These are phyloP conservation scores for Lichtheimia ornata DNA, from an alignment of 371 early-diverging fungal genomes.

Conservation along the genomic window DNA sequence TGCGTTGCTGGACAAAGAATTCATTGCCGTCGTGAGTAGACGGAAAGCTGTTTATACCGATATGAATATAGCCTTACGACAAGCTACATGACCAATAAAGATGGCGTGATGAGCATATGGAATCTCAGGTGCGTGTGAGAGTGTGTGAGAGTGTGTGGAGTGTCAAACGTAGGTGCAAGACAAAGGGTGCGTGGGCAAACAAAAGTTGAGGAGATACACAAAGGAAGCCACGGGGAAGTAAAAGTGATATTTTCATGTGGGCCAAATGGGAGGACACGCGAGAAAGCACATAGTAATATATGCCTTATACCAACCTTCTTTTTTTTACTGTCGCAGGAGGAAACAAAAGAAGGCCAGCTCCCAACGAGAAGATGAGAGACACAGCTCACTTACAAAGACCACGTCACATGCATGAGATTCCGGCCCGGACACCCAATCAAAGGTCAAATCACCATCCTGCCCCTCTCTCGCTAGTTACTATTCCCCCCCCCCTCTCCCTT, in stretches of 20 bases:
- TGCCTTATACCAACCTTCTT: conserved; percentile 4
- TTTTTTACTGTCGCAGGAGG: conserved; percentile 6
- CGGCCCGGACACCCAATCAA: conserved; percentile 1
- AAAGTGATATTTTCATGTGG: neutral
- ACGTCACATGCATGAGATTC: conserved; percentile 4
- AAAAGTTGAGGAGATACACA: neutral
- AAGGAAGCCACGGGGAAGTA: too few species aligned
- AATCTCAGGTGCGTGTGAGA: too few species aligned
- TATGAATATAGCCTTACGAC: neutral
- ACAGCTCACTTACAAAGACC: neutral
- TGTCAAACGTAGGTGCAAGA: neutral
- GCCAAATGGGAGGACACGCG: neutral
- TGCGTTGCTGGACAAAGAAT: conserved; percentile 6
- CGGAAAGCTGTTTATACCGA: neutral
- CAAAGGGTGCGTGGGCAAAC: neutral
- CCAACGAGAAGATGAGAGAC: neutral
- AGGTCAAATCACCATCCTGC: neutral
- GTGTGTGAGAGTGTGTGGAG: neutral
- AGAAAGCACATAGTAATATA: conserved; percentile 3
- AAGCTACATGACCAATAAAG: conserved; percentile 4
- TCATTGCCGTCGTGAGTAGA: neutral
- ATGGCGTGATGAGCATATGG: neutral
- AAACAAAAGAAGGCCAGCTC: conserved; percentile 3
- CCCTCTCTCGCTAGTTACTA: neutral
- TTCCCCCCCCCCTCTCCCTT: neutral